Evolutionary conservation across 2,329 filamentous ascomycete genomes (phyloP).

Genomic region (Neodidymelliopsis sp.): DNA sequence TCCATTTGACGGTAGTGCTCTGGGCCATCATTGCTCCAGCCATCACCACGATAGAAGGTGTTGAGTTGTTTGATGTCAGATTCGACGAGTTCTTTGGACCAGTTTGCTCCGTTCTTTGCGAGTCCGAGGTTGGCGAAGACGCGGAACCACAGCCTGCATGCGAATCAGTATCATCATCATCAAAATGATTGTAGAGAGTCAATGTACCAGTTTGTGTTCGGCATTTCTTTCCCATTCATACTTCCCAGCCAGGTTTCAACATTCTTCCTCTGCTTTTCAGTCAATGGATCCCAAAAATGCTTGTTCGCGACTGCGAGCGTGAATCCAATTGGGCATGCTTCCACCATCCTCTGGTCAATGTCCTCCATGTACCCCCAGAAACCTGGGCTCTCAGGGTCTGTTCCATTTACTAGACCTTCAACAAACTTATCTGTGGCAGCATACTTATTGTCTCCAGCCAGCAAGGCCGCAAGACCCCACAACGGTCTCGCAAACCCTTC

Average conservation of each 20-base stretch:
- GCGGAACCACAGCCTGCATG: slow-evolving; percentile 78
- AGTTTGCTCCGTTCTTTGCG: slow-evolving; percentile 75
- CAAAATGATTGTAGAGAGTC: neutral
- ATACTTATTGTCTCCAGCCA: slow-evolving; percentile 73
- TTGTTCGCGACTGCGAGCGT: slow-evolving; percentile 72
- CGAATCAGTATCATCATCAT: slow-evolving; percentile 21
- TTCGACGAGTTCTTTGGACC: slow-evolving; percentile 73
- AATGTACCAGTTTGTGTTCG: slow-evolving; percentile 68
- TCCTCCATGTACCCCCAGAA: slow-evolving; percentile 81
- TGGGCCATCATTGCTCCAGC: slow-evolving; percentile 84
- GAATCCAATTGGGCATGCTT: slow-evolving; percentile 81
- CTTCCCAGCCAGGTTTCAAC: slow-evolving; percentile 77
- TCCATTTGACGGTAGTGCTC: slow-evolving; percentile 84
- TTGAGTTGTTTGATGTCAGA: slow-evolving; percentile 80
- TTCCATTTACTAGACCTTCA: slow-evolving; percentile 73
- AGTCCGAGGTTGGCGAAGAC: slow-evolving; percentile 83
- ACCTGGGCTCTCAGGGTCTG: slow-evolving; percentile 72
- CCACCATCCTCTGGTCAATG: slow-evolving; percentile 83
- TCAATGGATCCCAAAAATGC: slow-evolving; percentile 72
- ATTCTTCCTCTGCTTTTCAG: slow-evolving; percentile 68
- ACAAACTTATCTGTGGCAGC: slow-evolving; percentile 71
- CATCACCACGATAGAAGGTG: slow-evolving; percentile 81
- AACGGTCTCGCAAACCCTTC: slow-evolving; percentile 78
- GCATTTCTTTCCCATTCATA: slow-evolving; percentile 78
- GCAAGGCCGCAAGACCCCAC: slow-evolving; percentile 75